Conservation (phyloP, 768 basidiomycete species). For the Leucocoprinus sp. region DNA sequence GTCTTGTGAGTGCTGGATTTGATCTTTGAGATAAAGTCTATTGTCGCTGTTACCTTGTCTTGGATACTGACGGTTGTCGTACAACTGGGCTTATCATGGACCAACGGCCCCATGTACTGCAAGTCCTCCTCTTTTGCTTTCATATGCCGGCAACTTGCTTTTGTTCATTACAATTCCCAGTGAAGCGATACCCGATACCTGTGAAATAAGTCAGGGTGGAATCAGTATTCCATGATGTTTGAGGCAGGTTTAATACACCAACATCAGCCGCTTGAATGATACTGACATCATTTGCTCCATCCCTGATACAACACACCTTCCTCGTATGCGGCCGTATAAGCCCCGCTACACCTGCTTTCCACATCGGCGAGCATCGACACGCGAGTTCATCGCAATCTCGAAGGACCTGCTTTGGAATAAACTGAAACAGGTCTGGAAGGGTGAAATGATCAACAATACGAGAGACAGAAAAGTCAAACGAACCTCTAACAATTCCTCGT, state of each 20-base stretch:
- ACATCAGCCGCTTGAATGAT: conserved; percentile 99
- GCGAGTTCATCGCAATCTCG: conserved; percentile 95
- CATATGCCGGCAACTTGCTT: too few relatives aligned
- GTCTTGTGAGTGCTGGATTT: too few relatives aligned
- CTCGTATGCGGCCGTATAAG: conserved; percentile 85
- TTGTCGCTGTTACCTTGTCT: too few relatives aligned
- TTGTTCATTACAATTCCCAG: too few relatives aligned
- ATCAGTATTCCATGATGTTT: background rate
- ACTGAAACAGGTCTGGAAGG: conserved; percentile 73
- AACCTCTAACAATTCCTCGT: conserved; percentile 93
- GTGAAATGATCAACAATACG: background rate
- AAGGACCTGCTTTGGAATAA: conserved; percentile 92
- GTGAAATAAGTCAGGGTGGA: background rate
- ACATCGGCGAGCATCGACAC: conserved; percentile 96
- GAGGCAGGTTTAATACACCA: conserved; percentile 48
- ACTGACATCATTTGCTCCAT: conserved; percentile 98
- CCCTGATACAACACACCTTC: conserved; percentile 98
- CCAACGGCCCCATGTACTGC: too few relatives aligned
- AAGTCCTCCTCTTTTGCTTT: too few relatives aligned
- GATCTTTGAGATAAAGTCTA: too few relatives aligned
- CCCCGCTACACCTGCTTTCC: conserved; percentile 96
- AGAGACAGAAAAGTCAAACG: conserved; percentile 14
- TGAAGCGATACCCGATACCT: conserved; percentile 95
- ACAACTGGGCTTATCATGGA: too few relatives aligned
- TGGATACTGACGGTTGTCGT: too few relatives aligned